Base-by-base conservation (phyloP, 345 rosid genomes). In the Erodium maritimum region DNA sequence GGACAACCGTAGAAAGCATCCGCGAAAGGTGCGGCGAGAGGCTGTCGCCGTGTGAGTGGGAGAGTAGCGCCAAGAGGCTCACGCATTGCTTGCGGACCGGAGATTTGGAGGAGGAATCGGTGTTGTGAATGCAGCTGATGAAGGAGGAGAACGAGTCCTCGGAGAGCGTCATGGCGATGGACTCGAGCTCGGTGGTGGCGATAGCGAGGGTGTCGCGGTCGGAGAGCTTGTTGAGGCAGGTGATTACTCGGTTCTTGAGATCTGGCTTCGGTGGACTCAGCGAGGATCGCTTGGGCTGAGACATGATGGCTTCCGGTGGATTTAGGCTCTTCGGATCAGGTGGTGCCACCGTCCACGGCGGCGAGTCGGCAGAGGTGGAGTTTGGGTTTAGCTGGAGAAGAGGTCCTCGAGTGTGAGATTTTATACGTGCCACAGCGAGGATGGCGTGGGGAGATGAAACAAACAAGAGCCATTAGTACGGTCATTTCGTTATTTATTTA, bases 131-230 rank as follows among this genome's bases (percentile, higher is more conserved):
- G 75, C 96, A 91, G 69, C 63, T 76, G 19, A 91, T 77, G 72
- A 91, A 91, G 19, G 82, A 65, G 20, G 95, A 78, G 70, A 87
- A 83, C 57, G 72, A 55, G 46, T 85, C 91, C 8, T 70, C 76
- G 0, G 83, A 67, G 0, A 91, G 80, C 19, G 58, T 71, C 23
- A 58, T 75, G 22, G 96, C 97, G 17, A 91, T 85, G 23, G 84
- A 75, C 58, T 91, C 93, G 57, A 91, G 95, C 79, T 91, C 98
- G 4, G 80, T 66, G 21, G 98, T 65, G 59, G 90, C 98, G n/a
- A 82, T 67, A 23, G 88, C 21, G 5, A 84, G 69, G 0, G 98
- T 91, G 78, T 88, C 98, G n/a, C 98, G 98, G 77, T 91, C 96
- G 52, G 96, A 73, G 71, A 91, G 98, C 19, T 82, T 86, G 77